Evolutionary conservation across 176 grass and related monocot genomes (phyloP).

Genomic region (Thinopyrum elongatum): DNA sequence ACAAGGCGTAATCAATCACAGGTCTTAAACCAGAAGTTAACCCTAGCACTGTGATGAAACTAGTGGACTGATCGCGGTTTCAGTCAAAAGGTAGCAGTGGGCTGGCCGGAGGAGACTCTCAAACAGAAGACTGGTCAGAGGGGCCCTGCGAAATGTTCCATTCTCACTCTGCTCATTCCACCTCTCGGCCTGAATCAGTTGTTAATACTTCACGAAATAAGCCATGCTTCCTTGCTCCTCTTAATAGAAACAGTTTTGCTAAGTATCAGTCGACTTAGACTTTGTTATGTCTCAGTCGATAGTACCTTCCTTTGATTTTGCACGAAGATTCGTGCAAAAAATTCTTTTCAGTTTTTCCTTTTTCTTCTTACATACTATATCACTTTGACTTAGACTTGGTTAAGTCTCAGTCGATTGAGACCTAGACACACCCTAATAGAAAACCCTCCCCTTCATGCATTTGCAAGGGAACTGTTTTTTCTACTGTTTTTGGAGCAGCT

Average conservation of each 20-base stretch:
- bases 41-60: neutral
- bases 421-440: too few relatives aligned
- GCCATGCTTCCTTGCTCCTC: neutral
- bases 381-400: too few relatives aligned
- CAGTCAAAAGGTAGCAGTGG: neutral
- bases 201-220: neutral
- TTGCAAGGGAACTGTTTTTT: neutral
- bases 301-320: too few relatives aligned
- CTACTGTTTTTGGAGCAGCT: too few relatives aligned
- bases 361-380: too few relatives aligned
- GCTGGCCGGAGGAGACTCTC: neutral
- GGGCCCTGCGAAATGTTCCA: constrained; percentile 64
- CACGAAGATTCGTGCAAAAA: too few relatives aligned
- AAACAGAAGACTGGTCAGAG: constrained; percentile 43
- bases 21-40: neutral
- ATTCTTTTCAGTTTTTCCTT: too few relatives aligned
- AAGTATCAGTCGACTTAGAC: too few relatives aligned
- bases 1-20: neutral
- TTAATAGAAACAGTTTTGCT: neutral
- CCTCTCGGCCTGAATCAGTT: constrained; percentile 40
- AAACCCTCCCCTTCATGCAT: neutral
- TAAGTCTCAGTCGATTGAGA: too few relatives aligned
- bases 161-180: constrained; percentile 74
- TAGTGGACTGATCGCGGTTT: neutral
- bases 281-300: too few relatives aligned